Percentiles rank a stretch among this genome's conserved stretches.
These are phyloP conservation scores for Posidonia australis DNA, from an alignment of 106 monocot species.

Conservation along the genomic window DNA sequence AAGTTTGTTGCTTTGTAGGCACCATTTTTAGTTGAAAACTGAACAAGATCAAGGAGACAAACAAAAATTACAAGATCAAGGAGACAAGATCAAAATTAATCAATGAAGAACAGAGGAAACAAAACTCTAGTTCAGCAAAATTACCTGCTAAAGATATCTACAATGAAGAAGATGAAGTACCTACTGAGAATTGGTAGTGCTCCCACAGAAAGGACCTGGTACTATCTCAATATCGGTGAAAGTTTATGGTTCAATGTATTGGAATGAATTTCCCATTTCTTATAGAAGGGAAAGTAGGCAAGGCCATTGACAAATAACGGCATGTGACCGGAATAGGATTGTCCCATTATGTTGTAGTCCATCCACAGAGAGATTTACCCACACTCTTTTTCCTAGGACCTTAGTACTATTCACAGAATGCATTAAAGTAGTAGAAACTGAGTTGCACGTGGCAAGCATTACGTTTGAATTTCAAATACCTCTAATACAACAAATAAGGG, in stretches of 20 bases:
- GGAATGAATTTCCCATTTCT: neutral
- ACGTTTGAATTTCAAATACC: neutral
- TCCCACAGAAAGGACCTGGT: neutral
- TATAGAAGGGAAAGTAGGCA: neutral
- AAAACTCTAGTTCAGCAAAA: conserved; percentile 4
- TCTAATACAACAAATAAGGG: neutral
- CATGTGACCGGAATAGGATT: neutral
- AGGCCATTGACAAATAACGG: too few relatives aligned
- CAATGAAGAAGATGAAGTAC: neutral
- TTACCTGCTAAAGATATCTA: neutral
- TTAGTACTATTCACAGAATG: neutral
- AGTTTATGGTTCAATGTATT: neutral
- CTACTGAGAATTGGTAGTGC: neutral
- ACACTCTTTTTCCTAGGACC: neutral
- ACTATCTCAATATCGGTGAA: neutral
- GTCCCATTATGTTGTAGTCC: neutral
- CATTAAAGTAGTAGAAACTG: neutral
- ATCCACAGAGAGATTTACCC: neutral
- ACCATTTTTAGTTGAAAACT: neutral
- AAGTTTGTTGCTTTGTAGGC: neutral
- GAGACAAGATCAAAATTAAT: neutral
- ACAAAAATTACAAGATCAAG: neutral
- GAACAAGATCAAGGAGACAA: neutral
- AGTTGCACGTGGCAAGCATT: neutral
- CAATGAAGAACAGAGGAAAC: neutral